Evolutionary conservation across 306 rosid genomes (phyloP), one percentile per base, ranked within the genome.

Genomic region (Hippophae rhamnoides): DNA sequence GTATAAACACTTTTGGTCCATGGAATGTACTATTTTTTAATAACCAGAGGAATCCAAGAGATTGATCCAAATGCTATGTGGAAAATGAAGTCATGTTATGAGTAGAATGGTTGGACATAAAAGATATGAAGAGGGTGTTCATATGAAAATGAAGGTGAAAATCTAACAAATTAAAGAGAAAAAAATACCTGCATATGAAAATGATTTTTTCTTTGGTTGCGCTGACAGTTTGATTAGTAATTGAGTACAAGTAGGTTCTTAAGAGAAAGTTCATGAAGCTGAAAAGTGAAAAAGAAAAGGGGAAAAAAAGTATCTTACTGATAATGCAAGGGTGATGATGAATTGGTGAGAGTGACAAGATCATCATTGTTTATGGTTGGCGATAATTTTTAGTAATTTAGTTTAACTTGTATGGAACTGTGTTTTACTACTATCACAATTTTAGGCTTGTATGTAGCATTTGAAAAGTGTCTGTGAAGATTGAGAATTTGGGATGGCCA

Each of bases 1-100:
- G 76, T 76, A 73, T 53, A 62, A 62, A 77, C 53, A 10, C 50
- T 63, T 54, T 46, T 61, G 54, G 66, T 78, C 81, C 86, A 84
- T 77, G 57, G 64, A 56, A 38, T 46, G 7, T 47, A 47, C 47
- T n/a, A 26, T 47, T 47, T 12, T 18, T 53, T 14, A 8, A 60
- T 42, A 61, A 68, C 75, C 62, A 66, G 76, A 72, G 49, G 61
- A 75, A 43, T 51, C 60, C 13, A 65, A 60, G 52, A 62, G 57
- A 70, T 66, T 53, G 61, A 66, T 40, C 47, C 38, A 31, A 31
- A 31, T 31, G 38, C 38, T 31, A 31, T 31, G 38, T 31, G 5
- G 38, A 13, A 13, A 53, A 18, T 44, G 69, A 51, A 14, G 60
- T 49, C 49, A 8, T 67, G 63, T 63, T 52, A 58, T 66, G 57